Conservation (phyloP, 2,329 filamentous ascomycete species). For the Camptophora hylomeconis region DNA sequence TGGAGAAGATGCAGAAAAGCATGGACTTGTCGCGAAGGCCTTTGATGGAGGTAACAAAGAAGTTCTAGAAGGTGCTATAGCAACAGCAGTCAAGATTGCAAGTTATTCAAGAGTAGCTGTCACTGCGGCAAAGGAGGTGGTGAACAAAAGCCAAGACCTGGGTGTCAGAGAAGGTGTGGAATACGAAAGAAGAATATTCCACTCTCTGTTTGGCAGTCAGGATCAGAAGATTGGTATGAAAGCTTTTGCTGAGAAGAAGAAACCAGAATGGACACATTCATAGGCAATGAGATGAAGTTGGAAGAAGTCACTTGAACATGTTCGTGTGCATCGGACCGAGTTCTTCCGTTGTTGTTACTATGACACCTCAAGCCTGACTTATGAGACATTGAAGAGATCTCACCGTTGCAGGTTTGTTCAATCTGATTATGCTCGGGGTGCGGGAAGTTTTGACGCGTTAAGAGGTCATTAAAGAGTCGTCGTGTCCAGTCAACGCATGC, state of each 20-base stretch:
- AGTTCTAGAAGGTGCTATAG: constrained; percentile 66
- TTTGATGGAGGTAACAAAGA: constrained; percentile 65
- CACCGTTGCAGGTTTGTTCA: too few relatives aligned
- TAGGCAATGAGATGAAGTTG: too few relatives aligned
- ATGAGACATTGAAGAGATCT: too few relatives aligned
- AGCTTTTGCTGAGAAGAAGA: constrained; percentile 90
- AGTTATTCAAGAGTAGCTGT: constrained; percentile 76
- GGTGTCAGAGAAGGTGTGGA: constrained; percentile 81
- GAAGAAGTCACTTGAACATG: too few relatives aligned
- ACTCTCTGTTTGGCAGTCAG: constrained; percentile 80
- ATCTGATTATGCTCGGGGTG: too few relatives aligned
- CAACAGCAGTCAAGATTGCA: constrained; percentile 81
- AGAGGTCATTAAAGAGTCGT: too few relatives aligned
- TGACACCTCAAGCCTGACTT: too few relatives aligned
- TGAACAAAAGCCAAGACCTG: constrained; percentile 96
- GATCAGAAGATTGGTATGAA: constrained; percentile 97
- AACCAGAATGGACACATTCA: constrained; percentile 62
- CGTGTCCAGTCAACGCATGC: too few relatives aligned
- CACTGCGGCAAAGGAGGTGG: constrained; percentile 89
- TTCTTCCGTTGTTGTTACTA: too few relatives aligned
- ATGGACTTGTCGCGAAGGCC: constrained; percentile 76
- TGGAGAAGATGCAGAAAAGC: constrained; percentile 71
- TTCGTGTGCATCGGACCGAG: too few relatives aligned
- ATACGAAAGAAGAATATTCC: constrained; percentile 87
- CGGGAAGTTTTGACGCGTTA: too few relatives aligned